phyloP scores from a whole-genome alignment of 2,329 filamentous ascomycete genomes.

The Colletotrichum agaves region DNA sequence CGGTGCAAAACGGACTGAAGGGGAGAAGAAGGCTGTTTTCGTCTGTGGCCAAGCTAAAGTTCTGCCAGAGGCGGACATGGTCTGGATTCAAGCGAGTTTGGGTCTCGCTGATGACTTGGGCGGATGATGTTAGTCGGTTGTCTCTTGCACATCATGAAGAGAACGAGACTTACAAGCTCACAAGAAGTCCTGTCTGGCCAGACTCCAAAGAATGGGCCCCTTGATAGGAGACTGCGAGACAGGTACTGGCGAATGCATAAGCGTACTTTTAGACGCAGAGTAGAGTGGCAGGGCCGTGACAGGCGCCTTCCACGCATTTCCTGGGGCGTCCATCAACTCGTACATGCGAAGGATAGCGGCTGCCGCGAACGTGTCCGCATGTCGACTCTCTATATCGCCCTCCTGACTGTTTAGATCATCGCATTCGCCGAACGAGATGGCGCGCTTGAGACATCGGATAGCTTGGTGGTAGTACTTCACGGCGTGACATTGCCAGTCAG shows the following conservation, averaged over 20 bases:
- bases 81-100: slow-evolving; percentile 70
- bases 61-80: slow-evolving; percentile 71
- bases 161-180: slow-evolving; percentile 62
- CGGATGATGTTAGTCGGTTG: neutral
- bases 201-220: slow-evolving; percentile 72
- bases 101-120: slow-evolving; percentile 67
- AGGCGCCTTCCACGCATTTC: slow-evolving; percentile 71
- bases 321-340: slow-evolving; percentile 74
- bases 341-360: slow-evolving; percentile 75
- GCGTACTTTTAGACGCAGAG: slow-evolving; percentile 43
- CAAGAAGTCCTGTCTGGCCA: slow-evolving; percentile 73
- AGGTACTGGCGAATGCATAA: slow-evolving; percentile 43
- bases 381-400: slow-evolving; percentile 40
- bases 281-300: slow-evolving; percentile 73
- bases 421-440: neutral
- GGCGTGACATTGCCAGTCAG: slow-evolving; percentile 8
- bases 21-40: slow-evolving; percentile 59
- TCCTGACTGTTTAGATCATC: slow-evolving; percentile 45
- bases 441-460: slow-evolving; percentile 53
- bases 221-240: slow-evolving; percentile 64
- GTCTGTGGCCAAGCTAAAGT: slow-evolving; percentile 69
- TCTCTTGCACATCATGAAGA: neutral
- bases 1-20: slow-evolving; percentile 48
- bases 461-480: slow-evolving; percentile 13
- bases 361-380: slow-evolving; percentile 66